Evolutionary conservation across 2,329 filamentous ascomycete genomes (phyloP).

Genomic region (Talaromyces atroroseus): DNA sequence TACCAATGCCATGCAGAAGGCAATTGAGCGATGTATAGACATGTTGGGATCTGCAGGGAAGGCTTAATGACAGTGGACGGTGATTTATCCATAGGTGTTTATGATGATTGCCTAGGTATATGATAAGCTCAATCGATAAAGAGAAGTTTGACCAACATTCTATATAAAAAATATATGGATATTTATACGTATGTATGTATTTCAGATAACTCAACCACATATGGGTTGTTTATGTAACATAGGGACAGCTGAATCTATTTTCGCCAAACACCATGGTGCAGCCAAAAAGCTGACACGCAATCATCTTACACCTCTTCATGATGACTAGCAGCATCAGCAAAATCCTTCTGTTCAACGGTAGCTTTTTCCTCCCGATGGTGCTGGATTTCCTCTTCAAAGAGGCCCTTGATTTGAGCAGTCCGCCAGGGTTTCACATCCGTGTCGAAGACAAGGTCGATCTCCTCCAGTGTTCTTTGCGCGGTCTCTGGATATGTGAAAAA

Average conservation of each 20-base stretch:
- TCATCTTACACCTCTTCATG: not conserved
- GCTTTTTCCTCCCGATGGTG: slow-evolving; percentile 13
- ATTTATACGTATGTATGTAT: too few relatives aligned
- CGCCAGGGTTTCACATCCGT: slow-evolving; percentile 28
- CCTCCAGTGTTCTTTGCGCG: slow-evolving; percentile 65
- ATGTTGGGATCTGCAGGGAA: slow-evolving; percentile 39
- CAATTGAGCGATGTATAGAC: slow-evolving; percentile 54
- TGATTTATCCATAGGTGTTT: too few relatives aligned
- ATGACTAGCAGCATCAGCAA: not conserved
- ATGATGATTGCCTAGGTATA: too few relatives aligned
- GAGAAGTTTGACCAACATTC: too few relatives aligned
- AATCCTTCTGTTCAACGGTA: not conserved
- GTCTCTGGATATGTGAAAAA: slow-evolving; percentile 64
- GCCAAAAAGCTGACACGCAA: not conserved
- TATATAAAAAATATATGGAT: too few relatives aligned
- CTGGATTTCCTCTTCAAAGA: slow-evolving; percentile 23
- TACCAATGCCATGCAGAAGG: slow-evolving; percentile 51
- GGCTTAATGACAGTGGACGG: slow-evolving; percentile 18
- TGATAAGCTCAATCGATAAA: too few relatives aligned
- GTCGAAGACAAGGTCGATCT: slow-evolving; percentile 67
- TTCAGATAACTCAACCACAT: too few relatives aligned
- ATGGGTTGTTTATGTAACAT: too few relatives aligned
- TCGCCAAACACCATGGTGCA: too few relatives aligned
- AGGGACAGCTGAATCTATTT: too few relatives aligned
- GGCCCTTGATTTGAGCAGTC: slow-evolving; percentile 19